Evolutionary conservation across 75 land plant genomes (phyloP).

Genomic region (Ceratopteris richardii): DNA sequence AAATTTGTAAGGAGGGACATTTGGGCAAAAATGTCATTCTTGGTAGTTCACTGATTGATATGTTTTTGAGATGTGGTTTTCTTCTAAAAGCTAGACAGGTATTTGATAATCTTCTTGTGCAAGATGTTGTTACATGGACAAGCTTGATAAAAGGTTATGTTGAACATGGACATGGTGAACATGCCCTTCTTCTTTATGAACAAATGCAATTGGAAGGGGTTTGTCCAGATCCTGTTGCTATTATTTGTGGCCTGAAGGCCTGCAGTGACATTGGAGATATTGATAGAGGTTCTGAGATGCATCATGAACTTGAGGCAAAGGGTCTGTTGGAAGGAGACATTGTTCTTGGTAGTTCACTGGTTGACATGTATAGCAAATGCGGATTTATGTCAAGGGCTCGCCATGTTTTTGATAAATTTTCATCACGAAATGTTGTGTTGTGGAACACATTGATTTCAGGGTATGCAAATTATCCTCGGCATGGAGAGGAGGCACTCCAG

Average conservation of each 20-base stretch:
- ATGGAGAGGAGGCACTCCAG: slow-evolving; percentile 16
- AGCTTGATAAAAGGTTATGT: slow-evolving; percentile 32
- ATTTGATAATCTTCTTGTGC: slow-evolving; percentile 30
- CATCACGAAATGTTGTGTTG: slow-evolving; percentile 12
- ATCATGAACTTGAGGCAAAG: slow-evolving; percentile 17
- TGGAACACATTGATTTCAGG: slow-evolving; percentile 41
- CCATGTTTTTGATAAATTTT: slow-evolving; percentile 20
- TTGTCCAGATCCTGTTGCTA: slow-evolving; percentile 27
- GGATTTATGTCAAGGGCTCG: slow-evolving; percentile 23
- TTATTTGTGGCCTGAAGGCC: slow-evolving; percentile 19
- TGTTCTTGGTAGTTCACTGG: slow-evolving; percentile 29
- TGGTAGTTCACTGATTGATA: slow-evolving; percentile 33
- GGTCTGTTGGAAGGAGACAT: slow-evolving; percentile 28
- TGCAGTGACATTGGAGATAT: slow-evolving; percentile 18
- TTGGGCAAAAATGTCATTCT: slow-evolving; percentile 8
- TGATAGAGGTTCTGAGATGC: slow-evolving; percentile 19
- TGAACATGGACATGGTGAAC: slow-evolving; percentile 23
- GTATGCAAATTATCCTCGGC: slow-evolving; percentile 13
- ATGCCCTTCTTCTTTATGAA: slow-evolving; percentile 19
- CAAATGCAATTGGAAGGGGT: slow-evolving; percentile 18
- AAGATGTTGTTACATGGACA: slow-evolving; percentile 46
- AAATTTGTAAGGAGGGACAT: too few relatives aligned
- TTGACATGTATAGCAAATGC: slow-evolving; percentile 45
- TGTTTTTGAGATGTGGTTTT: slow-evolving; percentile 15
- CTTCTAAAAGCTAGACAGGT: slow-evolving; percentile 24